These are phyloP conservation scores for Ogataea methanolica DNA, from an alignment of 805 yeast species.

Conservation along the genomic window DNA sequence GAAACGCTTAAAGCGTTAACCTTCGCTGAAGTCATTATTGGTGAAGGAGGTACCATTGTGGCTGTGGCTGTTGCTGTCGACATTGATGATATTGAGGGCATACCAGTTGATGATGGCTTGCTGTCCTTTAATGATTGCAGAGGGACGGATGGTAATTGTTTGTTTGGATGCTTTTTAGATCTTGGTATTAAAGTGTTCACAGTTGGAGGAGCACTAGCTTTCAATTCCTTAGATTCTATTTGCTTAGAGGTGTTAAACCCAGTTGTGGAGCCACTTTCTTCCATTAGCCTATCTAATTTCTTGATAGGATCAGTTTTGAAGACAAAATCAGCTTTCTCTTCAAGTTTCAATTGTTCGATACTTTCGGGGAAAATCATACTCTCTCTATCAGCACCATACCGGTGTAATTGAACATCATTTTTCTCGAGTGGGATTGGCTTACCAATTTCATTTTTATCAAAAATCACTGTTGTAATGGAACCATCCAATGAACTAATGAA, in stretches of 20 bases:
- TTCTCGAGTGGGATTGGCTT: conserved; percentile 54
- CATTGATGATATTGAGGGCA: no score
- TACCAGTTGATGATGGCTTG: no score
- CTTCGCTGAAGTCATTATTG: conserved; percentile 1
- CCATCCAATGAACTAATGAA: conserved; percentile 84
- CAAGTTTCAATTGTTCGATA: conserved; percentile 68
- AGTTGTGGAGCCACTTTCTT: conserved; percentile 9
- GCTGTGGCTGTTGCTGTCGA: not conserved
- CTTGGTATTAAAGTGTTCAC: conserved; percentile 26
- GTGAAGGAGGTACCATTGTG: conserved; percentile 6
- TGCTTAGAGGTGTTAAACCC: not conserved
- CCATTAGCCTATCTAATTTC: conserved; percentile 41
- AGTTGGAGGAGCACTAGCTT: conserved; percentile 6
- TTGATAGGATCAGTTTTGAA: conserved; percentile 12
- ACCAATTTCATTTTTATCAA: conserved; percentile 64
- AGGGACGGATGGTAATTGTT: conserved; percentile 18
- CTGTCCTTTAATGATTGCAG: not conserved
- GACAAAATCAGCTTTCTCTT: conserved; percentile 47
- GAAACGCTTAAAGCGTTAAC: conserved; percentile 14
- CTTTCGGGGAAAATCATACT: conserved; percentile 84
- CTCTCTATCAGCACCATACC: conserved; percentile 88
- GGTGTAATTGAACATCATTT: conserved; percentile 63
- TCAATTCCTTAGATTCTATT: not conserved
- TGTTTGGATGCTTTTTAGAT: conserved; percentile 28
- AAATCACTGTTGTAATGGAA: conserved; percentile 60